phyloP scores from a whole-genome alignment of 768 basidiomycete genomes.

The Suillus fuscotomentosus region DNA sequence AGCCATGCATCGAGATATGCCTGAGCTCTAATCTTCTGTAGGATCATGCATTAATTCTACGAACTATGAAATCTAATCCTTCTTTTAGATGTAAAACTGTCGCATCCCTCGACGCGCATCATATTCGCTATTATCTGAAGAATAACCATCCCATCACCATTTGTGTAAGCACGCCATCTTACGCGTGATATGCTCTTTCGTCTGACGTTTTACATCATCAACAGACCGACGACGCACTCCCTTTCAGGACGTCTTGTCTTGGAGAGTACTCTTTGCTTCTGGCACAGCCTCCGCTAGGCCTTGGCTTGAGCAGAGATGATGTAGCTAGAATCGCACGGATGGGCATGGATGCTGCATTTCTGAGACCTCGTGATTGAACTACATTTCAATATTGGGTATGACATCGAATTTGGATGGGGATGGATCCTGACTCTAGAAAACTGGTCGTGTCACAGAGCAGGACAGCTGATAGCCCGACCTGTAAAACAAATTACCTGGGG shows the following conservation, averaged over 20 bases:
- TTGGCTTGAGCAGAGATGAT: slow-evolving; percentile 62
- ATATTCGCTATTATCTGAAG: not conserved
- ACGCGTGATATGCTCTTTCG: not conserved
- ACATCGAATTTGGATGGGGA: not conserved
- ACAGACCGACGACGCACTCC: not conserved
- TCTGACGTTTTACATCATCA: not conserved
- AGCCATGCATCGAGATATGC: not conserved
- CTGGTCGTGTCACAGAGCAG: not conserved
- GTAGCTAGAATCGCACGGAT: slow-evolving; percentile 57
- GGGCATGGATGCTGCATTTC: slow-evolving; percentile 43
- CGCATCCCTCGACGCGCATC: not conserved
- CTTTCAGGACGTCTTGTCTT: slow-evolving; percentile 40
- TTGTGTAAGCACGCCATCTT: not conserved
- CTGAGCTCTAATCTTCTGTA: not conserved
- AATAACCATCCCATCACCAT: not conserved
- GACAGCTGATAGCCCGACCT: not conserved
- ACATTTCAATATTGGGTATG: not conserved
- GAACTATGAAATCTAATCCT: not conserved
- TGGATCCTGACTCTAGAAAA: not conserved
- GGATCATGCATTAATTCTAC: not conserved
- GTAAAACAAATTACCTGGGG: not conserved
- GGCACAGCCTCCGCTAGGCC: slow-evolving; percentile 64
- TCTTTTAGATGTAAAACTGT: not conserved
- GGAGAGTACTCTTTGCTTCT: slow-evolving; percentile 81
- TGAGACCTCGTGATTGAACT: not conserved